Evolutionary conservation across 306 rosid species (phyloP).

Genomic region (Aeschynomene evenia): DNA sequence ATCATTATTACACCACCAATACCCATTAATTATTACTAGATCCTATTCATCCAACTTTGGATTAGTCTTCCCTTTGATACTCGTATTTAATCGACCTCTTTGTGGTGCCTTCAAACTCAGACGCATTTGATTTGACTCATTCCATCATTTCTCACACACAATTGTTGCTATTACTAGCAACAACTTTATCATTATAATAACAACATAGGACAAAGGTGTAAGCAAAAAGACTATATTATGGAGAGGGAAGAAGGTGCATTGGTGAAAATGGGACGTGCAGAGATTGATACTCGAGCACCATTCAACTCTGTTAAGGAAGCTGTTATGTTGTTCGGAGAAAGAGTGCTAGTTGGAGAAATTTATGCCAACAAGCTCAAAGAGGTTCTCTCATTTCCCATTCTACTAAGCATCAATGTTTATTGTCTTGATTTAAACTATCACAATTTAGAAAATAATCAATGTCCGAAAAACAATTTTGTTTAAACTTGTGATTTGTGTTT

Average conservation of each 20-base stretch:
- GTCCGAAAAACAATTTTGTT: too few relatives aligned
- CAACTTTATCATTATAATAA: not conserved
- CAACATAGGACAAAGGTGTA: not conserved
- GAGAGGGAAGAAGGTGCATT: constrained; percentile 34
- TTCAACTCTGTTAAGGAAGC: constrained; percentile 90
- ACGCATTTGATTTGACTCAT: constrained; percentile 16
- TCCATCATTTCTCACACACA: constrained; percentile 16
- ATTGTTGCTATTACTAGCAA: not conserved
- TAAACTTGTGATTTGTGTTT: too few relatives aligned
- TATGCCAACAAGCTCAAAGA: constrained; percentile 75
- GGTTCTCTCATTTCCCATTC: constrained; percentile 36
- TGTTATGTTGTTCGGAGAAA: constrained; percentile 78
- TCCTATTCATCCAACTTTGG: constrained; percentile 21
- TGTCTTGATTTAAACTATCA: not conserved
- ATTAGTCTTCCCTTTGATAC: not conserved
- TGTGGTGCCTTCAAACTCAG: constrained; percentile 14
- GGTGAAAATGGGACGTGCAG: constrained; percentile 54
- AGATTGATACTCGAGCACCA: constrained; percentile 84
- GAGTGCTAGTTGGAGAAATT: constrained; percentile 77
- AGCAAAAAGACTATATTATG: constrained; percentile 36
- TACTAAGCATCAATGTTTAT: not conserved
- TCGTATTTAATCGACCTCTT: constrained; percentile 40
- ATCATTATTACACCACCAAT: constrained; percentile 43
- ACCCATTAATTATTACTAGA: too few relatives aligned
- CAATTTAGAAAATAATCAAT: too few relatives aligned